A percentile compares a stretch with the other conserved stretches of the same genome.
These are phyloP conservation scores for Hymenochaete sp. DNA, from an alignment of 1,284 basidiomycete species.

Conservation along the genomic window DNA sequence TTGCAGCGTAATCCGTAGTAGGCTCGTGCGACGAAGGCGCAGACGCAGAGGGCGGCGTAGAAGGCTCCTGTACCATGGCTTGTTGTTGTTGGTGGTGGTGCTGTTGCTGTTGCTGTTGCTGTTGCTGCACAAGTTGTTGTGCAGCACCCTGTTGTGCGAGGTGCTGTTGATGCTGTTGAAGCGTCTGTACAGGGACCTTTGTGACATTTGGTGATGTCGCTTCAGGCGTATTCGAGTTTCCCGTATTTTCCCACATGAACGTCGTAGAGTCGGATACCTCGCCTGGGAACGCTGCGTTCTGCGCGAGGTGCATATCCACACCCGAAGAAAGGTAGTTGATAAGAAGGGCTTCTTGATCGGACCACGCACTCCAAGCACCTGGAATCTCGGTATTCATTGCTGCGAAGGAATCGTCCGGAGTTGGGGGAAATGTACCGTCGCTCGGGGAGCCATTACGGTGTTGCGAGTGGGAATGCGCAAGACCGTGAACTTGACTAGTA, in stretches of 20 bases:
- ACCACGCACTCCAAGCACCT: slow-evolving; percentile 15
- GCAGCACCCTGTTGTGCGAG: not conserved
- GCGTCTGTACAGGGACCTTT: not conserved
- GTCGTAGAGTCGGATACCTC: slow-evolving; percentile 13
- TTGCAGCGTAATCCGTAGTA: not conserved
- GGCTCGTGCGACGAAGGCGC: no score
- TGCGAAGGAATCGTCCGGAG: not conserved
- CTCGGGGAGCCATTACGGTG: not conserved
- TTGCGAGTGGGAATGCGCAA: no score
- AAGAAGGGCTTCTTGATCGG: slow-evolving; percentile 16
- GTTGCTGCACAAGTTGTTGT: not conserved
- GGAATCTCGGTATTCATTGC: slow-evolving; percentile 11
- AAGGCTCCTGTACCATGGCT: not conserved
- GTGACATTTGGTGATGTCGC: not conserved
- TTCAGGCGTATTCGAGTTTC: slow-evolving; percentile 11
- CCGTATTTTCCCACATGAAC: slow-evolving; percentile 17
- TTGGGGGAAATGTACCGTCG: slow-evolving; percentile 4
- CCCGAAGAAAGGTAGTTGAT: slow-evolving; percentile 17
- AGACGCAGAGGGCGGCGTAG: no score
- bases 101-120: not conserved
- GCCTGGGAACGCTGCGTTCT: slow-evolving; percentile 13
- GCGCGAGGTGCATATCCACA: slow-evolving; percentile 13
- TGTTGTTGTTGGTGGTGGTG: slow-evolving; percentile 5
- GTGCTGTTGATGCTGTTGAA: not conserved
- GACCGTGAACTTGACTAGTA: not conserved